Evolutionary conservation across 2,329 filamentous ascomycete species (phyloP).

Genomic region (Stachybotrys elegans): DNA sequence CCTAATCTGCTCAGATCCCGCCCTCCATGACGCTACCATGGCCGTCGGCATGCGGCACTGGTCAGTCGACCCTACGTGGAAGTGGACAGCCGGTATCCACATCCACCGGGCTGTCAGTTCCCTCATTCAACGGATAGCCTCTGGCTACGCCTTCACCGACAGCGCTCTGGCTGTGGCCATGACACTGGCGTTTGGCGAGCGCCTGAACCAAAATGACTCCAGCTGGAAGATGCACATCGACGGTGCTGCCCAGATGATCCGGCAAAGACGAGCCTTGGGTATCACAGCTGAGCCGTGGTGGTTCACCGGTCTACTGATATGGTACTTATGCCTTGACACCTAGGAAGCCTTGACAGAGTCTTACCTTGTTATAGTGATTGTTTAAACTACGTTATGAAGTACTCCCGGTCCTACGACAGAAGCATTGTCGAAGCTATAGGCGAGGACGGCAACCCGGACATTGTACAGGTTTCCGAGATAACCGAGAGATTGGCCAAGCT

Average conservation of each 20-base stretch:
- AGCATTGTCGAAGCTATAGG: background rate
- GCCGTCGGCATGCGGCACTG: slow-evolving; percentile 4
- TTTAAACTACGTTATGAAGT: background rate
- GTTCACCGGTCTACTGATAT: background rate
- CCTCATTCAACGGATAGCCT: slow-evolving; percentile 1
- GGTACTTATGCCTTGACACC: background rate
- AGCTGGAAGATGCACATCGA: slow-evolving; percentile 6
- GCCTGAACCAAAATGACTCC: slow-evolving; percentile 3
- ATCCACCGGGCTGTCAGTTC: background rate
- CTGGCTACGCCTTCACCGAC: slow-evolving; percentile 2
- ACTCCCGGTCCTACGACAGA: background rate
- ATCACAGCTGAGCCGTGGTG: background rate
- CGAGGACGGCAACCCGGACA: background rate
- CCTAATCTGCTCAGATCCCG: slow-evolving; percentile 4
- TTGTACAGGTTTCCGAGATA: background rate
- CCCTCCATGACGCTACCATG: slow-evolving; percentile 5
- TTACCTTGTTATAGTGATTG: background rate
- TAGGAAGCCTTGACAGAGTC: background rate
- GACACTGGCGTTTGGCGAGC: slow-evolving; percentile 6
- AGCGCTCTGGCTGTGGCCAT: slow-evolving; percentile 1
- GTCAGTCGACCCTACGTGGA: background rate
- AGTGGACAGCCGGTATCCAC: background rate
- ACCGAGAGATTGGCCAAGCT: background rate
- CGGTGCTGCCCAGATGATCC: slow-evolving; percentile 1
- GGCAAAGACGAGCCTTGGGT: background rate